Evolutionary conservation across 768 basidiomycete species (phyloP).

Genomic region (Udeniomyces megalosporus): DNA sequence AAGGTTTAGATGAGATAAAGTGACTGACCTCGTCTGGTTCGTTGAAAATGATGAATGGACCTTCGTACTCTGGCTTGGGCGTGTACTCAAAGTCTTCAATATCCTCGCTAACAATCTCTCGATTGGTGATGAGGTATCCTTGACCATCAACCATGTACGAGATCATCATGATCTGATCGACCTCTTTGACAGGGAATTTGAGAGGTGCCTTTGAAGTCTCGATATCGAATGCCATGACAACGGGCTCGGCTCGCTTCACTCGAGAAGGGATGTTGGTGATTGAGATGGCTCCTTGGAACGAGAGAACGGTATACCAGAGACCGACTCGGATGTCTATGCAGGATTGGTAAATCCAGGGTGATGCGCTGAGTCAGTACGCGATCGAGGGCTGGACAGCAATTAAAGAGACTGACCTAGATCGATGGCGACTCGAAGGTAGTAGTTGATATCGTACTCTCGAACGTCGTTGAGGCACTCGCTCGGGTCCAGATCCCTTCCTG

Average conservation of each 20-base stretch:
- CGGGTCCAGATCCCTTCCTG: conserved; percentile 49
- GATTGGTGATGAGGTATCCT: conserved; percentile 90
- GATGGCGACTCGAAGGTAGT: conserved; percentile 96
- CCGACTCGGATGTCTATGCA: conserved; percentile 92
- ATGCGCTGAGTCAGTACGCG: too few relatives aligned
- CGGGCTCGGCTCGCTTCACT: conserved; percentile 95
- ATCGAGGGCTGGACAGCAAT: too few relatives aligned
- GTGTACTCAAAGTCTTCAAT: conserved; percentile 99
- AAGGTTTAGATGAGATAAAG: neutral
- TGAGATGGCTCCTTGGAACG: conserved; percentile 59
- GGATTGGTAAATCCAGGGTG: too few relatives aligned
- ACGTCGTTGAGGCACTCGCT: conserved; percentile 83
- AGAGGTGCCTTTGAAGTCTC: conserved; percentile 99
- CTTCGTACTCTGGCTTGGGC: conserved; percentile 92
- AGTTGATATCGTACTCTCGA: conserved; percentile 90
- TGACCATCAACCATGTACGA: conserved; percentile 99
- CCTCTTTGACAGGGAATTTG: conserved; percentile 88
- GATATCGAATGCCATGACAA: conserved; percentile 98
- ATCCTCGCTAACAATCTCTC: conserved; percentile 92
- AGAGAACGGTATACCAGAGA: conserved; percentile 86
- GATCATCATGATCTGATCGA: conserved; percentile 99
- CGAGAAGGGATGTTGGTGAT: conserved; percentile 59
- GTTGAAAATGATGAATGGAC: conserved; percentile 89
- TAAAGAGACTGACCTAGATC: conserved; percentile 47
- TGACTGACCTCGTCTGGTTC: conserved; percentile 67